A percentile compares a stretch with the other conserved stretches of the same genome.
These are phyloP conservation scores for Taxillus chinensis DNA, from an alignment of 164 flowering plant genomes.

Conservation along the genomic window DNA sequence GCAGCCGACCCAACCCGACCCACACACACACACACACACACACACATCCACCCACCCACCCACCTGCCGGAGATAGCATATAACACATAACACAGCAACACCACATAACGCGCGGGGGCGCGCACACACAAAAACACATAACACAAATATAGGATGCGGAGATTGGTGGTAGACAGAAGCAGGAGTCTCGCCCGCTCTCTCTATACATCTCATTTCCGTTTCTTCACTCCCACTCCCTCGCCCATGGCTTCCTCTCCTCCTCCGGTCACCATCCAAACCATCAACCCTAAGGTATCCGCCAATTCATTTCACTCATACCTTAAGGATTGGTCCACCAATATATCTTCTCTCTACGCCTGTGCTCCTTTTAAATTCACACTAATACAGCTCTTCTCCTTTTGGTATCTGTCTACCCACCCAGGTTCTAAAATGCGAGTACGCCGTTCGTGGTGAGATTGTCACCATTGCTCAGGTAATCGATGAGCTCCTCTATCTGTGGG, in stretches of 20 bases:
- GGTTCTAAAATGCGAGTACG: conserved; percentile 92
- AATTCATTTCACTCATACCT: too few species aligned
- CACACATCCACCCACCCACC: too few species aligned
- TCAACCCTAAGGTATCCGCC: conserved; percentile 62
- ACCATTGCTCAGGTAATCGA: conserved; percentile 70
- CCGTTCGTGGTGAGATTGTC: conserved; percentile 97
- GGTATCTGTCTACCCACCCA: conserved; percentile 14
- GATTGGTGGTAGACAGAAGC: not conserved
- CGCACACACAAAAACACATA: not conserved
- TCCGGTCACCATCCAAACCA: conserved; percentile 34
- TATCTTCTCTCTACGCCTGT: not conserved
- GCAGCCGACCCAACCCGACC: too few species aligned
- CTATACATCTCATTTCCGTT: not conserved
- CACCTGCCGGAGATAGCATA: too few species aligned
- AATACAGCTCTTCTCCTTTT: too few species aligned
- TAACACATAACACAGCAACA: not conserved
- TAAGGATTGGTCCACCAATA: too few species aligned
- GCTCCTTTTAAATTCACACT: not conserved
- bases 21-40: too few species aligned
- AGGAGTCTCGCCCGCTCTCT: not conserved
- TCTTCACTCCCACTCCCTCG: conserved; percentile 1
- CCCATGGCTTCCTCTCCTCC: conserved; percentile 14
- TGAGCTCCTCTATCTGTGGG: not conserved
- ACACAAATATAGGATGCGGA: not conserved
- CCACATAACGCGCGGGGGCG: not conserved